Conservation (phyloP, 2,329 filamentous ascomycete species). For the Sarocladium kiliense region DNA sequence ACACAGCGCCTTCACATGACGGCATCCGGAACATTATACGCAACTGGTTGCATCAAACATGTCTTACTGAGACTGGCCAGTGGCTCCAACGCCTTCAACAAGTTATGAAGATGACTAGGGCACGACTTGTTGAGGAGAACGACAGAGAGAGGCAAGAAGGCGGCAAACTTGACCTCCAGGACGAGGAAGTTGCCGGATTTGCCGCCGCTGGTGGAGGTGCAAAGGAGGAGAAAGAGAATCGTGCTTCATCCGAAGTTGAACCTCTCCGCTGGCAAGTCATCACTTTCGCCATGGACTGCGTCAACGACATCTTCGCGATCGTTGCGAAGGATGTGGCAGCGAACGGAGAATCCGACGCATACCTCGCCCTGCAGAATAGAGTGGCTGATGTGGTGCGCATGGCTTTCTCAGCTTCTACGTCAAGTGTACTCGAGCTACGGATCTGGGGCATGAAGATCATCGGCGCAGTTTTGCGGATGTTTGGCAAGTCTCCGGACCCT, state of each 20-base stretch:
- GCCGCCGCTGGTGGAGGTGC: constrained; percentile 64
- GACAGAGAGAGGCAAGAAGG: constrained; percentile 35
- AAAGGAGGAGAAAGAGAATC: constrained; percentile 50
- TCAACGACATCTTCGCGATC: constrained; percentile 75
- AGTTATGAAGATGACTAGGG: constrained; percentile 81
- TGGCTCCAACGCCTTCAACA: constrained; percentile 89
- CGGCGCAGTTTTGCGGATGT: constrained; percentile 89
- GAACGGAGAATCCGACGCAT: constrained; percentile 73
- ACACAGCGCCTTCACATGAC: constrained; percentile 68
- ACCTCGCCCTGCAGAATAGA: constrained; percentile 71
- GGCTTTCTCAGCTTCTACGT: constrained; percentile 95
- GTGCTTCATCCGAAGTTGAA: constrained; percentile 64
- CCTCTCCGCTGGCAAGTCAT: constrained; percentile 92
- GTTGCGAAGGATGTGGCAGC: constrained; percentile 74
- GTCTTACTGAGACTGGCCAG: constrained; percentile 68
- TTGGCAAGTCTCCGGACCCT: constrained; percentile 90
- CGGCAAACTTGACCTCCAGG: constrained; percentile 72
- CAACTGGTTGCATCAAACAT: constrained; percentile 92
- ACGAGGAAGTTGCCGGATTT: constrained; percentile 96
- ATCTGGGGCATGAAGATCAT: constrained; percentile 93
- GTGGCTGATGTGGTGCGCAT: constrained; percentile 93
- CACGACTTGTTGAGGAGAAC: constrained; percentile 53
- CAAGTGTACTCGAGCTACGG: constrained; percentile 81
- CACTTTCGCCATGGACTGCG: constrained; percentile 85
- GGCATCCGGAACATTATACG: constrained; percentile 81